A percentile compares a stretch with the other conserved stretches of the same genome.
Evolutionary conservation across 1,284 basidiomycete species (phyloP).

Genomic region (Cryptococcus jaspeensis): DNA sequence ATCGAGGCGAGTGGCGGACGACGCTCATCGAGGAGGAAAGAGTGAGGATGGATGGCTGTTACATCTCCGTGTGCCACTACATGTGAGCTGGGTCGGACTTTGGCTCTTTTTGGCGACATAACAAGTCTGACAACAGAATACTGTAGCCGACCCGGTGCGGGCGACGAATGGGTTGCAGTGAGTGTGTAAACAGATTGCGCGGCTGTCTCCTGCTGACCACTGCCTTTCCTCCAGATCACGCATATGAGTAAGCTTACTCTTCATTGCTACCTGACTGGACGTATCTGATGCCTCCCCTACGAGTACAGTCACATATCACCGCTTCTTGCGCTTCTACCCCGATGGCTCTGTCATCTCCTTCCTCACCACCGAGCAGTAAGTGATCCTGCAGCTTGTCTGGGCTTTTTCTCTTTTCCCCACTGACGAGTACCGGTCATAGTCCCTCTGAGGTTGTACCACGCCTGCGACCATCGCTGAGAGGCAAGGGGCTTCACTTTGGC

Average conservation of each 20-base stretch:
- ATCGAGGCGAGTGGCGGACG: constrained; percentile 66
- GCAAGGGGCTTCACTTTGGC: constrained; percentile 63
- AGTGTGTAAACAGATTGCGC: constrained; percentile 36
- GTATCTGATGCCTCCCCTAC: constrained; percentile 1
- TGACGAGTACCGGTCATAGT: constrained; percentile 16
- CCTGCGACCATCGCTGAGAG: constrained; percentile 70
- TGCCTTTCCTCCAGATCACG: constrained; percentile 30
- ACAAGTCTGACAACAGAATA: too few species aligned
- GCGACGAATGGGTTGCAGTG: constrained; percentile 80
- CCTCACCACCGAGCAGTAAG: constrained; percentile 73
- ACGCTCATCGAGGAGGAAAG: constrained; percentile 78
- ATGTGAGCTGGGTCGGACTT: constrained; percentile 52
- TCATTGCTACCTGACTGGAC: too few species aligned
- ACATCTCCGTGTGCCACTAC: constrained; percentile 80
- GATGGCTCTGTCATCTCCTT: constrained; percentile 83
- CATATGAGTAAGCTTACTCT: constrained; percentile 44
- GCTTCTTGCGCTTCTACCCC: constrained; percentile 76
- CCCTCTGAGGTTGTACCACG: constrained; percentile 75
- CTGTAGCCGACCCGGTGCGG: constrained; percentile 67
- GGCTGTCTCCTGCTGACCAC: neutral
- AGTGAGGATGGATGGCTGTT: constrained; percentile 78
- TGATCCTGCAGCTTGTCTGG: constrained; percentile 22
- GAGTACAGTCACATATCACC: constrained; percentile 52
- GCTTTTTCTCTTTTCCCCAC: neutral
- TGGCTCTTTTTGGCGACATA: neutral